A percentile compares a stretch with the other conserved stretches of the same genome.
Evolutionary conservation across 495 filamentous ascomycete genomes (phyloP).

Genomic region (Margaritispora aquatica): DNA sequence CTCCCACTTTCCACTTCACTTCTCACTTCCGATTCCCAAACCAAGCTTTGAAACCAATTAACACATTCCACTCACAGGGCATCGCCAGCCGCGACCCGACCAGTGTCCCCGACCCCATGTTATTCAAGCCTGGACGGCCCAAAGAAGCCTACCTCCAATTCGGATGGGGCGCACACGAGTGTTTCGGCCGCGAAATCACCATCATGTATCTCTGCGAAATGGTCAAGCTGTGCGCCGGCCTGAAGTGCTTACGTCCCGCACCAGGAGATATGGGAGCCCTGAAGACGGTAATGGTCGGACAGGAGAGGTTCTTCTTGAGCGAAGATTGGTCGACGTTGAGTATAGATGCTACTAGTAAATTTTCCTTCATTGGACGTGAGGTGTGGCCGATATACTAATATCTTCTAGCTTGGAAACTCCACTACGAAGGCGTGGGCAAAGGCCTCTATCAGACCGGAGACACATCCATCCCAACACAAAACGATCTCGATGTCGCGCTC

Average conservation of each 20-base stretch:
- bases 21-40: neutral
- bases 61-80: too few species aligned
- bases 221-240: neutral
- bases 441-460: neutral
- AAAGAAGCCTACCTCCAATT: neutral
- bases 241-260: neutral
- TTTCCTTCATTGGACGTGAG: too few species aligned
- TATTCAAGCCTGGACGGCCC: neutral
- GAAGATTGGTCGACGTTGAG: conserved; percentile 1
- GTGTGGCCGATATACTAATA: neutral
- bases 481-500: neutral
- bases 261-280: neutral
- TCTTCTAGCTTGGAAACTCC: neutral
- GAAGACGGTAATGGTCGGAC: neutral
- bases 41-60: neutral
- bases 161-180: conserved; percentile 2
- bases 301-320: neutral
- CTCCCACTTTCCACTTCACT: too few species aligned
- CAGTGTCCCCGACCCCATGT: neutral
- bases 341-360: conserved; percentile 1
- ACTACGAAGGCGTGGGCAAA: neutral
- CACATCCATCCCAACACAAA: neutral
- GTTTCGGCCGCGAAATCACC: conserved; percentile 1
- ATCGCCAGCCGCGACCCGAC: neutral
- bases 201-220: neutral